Evolutionary conservation across 306 rosid species (phyloP).

Genomic region (Cajanus cajan): DNA sequence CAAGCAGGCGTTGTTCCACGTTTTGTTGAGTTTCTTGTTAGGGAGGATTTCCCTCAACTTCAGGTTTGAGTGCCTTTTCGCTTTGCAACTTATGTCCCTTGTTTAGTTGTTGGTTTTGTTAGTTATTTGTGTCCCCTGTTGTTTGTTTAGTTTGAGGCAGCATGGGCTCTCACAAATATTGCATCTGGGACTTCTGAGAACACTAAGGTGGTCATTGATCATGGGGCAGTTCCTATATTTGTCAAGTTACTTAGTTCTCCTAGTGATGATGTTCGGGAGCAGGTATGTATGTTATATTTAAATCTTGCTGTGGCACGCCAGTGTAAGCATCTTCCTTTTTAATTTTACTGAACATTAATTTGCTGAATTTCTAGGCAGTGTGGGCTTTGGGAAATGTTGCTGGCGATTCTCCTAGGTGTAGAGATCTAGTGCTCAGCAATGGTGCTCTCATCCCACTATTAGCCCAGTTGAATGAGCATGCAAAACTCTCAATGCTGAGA

Average conservation of each 20-base stretch:
- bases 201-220: constrained; percentile 82
- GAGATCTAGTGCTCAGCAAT: constrained; percentile 73
- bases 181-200: constrained; percentile 87
- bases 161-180: constrained; percentile 87
- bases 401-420: constrained; percentile 81
- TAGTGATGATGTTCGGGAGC: constrained; percentile 81
- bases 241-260: constrained; percentile 76
- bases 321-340: neutral
- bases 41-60: constrained; percentile 78
- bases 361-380: constrained; percentile 55
- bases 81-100: neutral
- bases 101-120: neutral
- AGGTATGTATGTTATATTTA: constrained; percentile 54
- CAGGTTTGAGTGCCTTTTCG: constrained; percentile 46
- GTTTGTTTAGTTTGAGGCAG: constrained; percentile 70
- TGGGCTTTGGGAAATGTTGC: constrained; percentile 96
- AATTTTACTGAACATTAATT: neutral
- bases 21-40: constrained; percentile 71
- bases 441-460: constrained; percentile 68
- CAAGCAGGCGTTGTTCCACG: constrained; percentile 81
- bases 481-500: constrained; percentile 78
- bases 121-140: neutral
- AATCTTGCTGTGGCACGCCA: neutral
- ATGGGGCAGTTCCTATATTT: constrained; percentile 79
- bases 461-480: constrained; percentile 72